A percentile compares a stretch with the other conserved stretches of the same genome.
These are phyloP conservation scores for Erodium maritimum DNA, from an alignment of 345 rosid genomes.

Conservation along the genomic window DNA sequence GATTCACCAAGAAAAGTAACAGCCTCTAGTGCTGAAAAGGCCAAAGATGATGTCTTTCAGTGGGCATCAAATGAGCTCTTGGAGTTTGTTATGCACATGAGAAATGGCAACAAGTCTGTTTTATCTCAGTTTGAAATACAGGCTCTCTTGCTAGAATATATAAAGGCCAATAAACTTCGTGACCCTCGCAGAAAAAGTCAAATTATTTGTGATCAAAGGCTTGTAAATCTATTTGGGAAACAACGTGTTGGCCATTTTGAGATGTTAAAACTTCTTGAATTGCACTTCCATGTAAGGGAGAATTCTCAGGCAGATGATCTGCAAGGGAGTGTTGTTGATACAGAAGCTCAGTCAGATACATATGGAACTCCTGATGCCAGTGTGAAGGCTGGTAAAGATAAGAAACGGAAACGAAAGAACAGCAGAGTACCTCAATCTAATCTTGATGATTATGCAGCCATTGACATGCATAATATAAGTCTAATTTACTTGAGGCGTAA, in stretches of 20 bases:
- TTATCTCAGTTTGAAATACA: conserved; percentile 76
- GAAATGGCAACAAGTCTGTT: conserved; percentile 67
- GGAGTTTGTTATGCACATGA: conserved; percentile 90
- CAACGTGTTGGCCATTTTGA: conserved; percentile 96
- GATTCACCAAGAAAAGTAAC: conserved; percentile 16
- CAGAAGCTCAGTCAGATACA: conserved; percentile 55
- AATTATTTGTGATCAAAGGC: conserved; percentile 84
- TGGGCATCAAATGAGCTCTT: conserved; percentile 98
- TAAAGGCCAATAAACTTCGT: conserved; percentile 81
- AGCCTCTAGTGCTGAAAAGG: conserved; percentile 18
- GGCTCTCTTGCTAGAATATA: conserved; percentile 74
- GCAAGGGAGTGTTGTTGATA: conserved; percentile 55
- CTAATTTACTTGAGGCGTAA: conserved; percentile 79
- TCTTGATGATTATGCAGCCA: conserved; percentile 89
- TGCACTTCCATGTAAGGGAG: conserved; percentile 76
- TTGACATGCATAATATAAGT: conserved; percentile 77
- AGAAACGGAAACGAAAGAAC: conserved; percentile 68
- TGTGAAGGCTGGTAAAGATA: conserved; percentile 52
- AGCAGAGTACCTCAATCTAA: conserved; percentile 72
- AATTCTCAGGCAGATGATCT: conserved; percentile 57
- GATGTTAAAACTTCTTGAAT: conserved; percentile 93
- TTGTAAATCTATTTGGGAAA: conserved; percentile 82
- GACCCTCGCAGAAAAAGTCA: conserved; percentile 95
- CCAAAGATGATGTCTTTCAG: conserved; percentile 30
- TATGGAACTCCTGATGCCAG: conserved; percentile 58